Evolutionary conservation across 331 rosid species (phyloP), one percentile per base, ranked within the genome.

Genomic region (Dryas integrifolia): DNA sequence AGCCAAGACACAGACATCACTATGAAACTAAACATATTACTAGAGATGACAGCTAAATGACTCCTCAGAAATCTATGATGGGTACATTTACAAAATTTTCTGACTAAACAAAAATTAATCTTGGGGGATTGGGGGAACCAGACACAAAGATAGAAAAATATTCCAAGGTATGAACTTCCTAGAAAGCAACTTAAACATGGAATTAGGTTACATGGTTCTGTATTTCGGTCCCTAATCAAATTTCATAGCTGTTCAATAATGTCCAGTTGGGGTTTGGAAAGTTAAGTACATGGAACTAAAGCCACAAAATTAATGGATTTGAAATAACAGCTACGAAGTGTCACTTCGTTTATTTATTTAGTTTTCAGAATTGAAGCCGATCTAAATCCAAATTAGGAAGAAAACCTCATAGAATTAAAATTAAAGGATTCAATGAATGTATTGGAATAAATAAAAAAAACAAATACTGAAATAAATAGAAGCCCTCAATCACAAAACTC

Each of bases 361-460:
- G 38, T 63, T 70, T 56, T 44, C 24, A 56, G 18, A 47, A 18
- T 8, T 11, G 47, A 46, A 71, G 64, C 45, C 47, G 39, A 11
- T 49, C 43, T 51, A 59, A 65, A 46, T 68, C 78, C 76, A 21
- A 8, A 43, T 44, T 41, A 18, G 62, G 51, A 70, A 70, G 21
- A 41, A 41, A 21, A 11, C 30, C 65, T 44, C 44, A 57, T 14
- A 15, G 14, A 14, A 14, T 10, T 67, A 1, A 11, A 21, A 18
- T 44, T 5, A 11, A 60, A 46, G 21, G 55, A 46, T 65, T 49
- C 58, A 67, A 67, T 48, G 58, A 53, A 18, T n/a, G 7, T 9
- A 18, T n/a, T 14, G 35, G 35, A 30, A 30, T 30, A 30, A 30
- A 30, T 30, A 30, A 1, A 30, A 30, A 30, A 2, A 30, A 30